Conservation (phyloP, 345 rosid species). For the Boechera retrofracta region DNA sequence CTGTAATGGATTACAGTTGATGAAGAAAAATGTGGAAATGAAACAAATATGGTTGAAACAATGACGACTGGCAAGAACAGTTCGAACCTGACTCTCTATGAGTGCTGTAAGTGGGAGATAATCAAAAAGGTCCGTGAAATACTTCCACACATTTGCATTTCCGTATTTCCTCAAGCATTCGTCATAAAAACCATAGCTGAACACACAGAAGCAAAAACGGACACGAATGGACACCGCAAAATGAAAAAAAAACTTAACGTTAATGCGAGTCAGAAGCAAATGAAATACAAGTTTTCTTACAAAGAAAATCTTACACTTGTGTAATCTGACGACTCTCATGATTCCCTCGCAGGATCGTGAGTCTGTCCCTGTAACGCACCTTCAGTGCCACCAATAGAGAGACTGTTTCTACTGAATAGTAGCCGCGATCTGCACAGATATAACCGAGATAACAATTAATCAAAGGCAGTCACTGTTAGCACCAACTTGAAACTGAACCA, state of each 20-base stretch:
- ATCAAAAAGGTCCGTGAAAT: constrained; percentile 88
- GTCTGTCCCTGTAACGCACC: constrained; percentile 49
- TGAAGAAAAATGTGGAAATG: background rate
- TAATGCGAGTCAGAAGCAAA: background rate
- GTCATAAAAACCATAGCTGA: constrained; percentile 49
- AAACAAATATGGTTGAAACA: constrained; percentile 6
- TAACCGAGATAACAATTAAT: constrained; percentile 29
- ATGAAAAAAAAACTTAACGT: background rate
- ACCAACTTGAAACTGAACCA: constrained; percentile 6
- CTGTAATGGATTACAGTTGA: constrained; percentile 42
- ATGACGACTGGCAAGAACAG: constrained; percentile 9
- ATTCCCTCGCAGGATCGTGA: constrained; percentile 48
- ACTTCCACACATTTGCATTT: constrained; percentile 94
- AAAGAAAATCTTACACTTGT: constrained; percentile 42
- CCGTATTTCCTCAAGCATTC: constrained; percentile 51
- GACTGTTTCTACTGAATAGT: constrained; percentile 50
- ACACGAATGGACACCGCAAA: background rate
- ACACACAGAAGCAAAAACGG: background rate
- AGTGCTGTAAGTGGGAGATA: constrained; percentile 92
- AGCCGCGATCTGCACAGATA: constrained; percentile 49
- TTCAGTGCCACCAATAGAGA: constrained; percentile 47
- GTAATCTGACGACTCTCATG: constrained; percentile 53
- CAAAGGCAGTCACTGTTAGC: constrained; percentile 5
- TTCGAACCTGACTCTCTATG: constrained; percentile 88
- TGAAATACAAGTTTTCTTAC: background rate